Conservation (phyloP, 345 rosid genomes). For the Psidium guajava region DNA sequence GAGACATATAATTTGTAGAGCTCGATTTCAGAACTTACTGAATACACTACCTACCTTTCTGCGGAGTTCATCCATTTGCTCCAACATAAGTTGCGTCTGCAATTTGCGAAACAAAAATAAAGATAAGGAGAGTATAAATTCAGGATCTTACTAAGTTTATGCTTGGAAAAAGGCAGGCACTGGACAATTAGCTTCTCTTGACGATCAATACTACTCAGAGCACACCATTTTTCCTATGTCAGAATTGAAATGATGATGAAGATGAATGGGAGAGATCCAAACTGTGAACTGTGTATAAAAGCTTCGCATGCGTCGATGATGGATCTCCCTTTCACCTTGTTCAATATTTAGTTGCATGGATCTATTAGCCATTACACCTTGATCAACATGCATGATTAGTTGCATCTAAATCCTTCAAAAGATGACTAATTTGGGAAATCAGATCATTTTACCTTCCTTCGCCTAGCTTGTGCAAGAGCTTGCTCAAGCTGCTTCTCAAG, state of each 20-base stretch:
- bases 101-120: conserved; percentile 1
- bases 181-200: not conserved
- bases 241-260: not conserved
- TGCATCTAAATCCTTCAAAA: not conserved
- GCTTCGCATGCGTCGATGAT: not conserved
- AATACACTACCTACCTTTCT: conserved; percentile 36
- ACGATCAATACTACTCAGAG: not conserved
- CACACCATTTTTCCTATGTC: not conserved
- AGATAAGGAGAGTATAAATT: not conserved
- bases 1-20: not conserved
- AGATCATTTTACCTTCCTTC: conserved; percentile 37
- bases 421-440: not conserved
- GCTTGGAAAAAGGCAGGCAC: not conserved
- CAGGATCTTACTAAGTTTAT: not conserved
- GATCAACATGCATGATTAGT: not conserved
- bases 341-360: not conserved
- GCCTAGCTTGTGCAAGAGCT: conserved; percentile 64
- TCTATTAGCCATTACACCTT: not conserved
- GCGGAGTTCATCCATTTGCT: conserved; percentile 82
- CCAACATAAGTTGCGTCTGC: conserved; percentile 60
- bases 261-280: not conserved
- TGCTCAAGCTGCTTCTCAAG: conserved; percentile 82
- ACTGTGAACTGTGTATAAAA: not conserved
- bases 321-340: not conserved
- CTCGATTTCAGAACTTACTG: not conserved